These are phyloP conservation scores for Nasturtium officinale DNA, from an alignment of 345 rosid genomes.

Conservation along the genomic window DNA sequence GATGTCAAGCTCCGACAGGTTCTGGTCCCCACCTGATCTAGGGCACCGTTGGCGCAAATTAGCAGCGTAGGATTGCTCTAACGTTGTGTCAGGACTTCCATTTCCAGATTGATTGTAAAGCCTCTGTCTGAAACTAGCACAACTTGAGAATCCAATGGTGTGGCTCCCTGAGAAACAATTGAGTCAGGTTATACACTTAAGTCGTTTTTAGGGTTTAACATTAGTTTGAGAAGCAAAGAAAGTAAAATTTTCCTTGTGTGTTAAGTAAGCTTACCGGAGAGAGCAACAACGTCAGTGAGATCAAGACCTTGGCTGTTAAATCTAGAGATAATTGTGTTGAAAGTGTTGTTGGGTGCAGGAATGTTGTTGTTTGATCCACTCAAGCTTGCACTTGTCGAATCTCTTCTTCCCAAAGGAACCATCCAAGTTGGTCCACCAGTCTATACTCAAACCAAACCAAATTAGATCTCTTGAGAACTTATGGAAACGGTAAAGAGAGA, in stretches of 20 bases:
- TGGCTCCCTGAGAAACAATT: slow-evolving; percentile 67
- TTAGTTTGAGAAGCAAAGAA: slow-evolving; percentile 19
- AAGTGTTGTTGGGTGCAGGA: slow-evolving; percentile 70
- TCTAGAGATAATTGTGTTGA: slow-evolving; percentile 58
- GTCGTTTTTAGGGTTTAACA: neutral
- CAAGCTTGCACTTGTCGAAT: slow-evolving; percentile 68
- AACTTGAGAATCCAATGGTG: slow-evolving; percentile 80
- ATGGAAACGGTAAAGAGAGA: neutral
- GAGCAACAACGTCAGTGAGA: slow-evolving; percentile 68
- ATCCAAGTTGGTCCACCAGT: slow-evolving; percentile 88
- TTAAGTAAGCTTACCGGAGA: slow-evolving; percentile 62
- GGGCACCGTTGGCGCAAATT: slow-evolving; percentile 56
- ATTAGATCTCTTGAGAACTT: slow-evolving; percentile 5
- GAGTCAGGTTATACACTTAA: neutral
- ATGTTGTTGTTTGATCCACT: slow-evolving; percentile 77
- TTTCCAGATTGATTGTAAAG: slow-evolving; percentile 82
- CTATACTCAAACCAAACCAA: slow-evolving; percentile 40
- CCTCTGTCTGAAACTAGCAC: slow-evolving; percentile 89
- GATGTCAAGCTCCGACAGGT: slow-evolving; percentile 63
- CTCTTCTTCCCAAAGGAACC: slow-evolving; percentile 89
- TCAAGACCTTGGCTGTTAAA: slow-evolving; percentile 70
- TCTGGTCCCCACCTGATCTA: slow-evolving; percentile 66
- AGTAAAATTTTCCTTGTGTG: neutral
- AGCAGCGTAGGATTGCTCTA: slow-evolving; percentile 61
- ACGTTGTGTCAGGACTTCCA: slow-evolving; percentile 69